Percentiles rank a stretch among this genome's conserved stretches.
phyloP scores from a whole-genome alignment of 345 rosid genomes.

The Tarenaya hassleriana region DNA sequence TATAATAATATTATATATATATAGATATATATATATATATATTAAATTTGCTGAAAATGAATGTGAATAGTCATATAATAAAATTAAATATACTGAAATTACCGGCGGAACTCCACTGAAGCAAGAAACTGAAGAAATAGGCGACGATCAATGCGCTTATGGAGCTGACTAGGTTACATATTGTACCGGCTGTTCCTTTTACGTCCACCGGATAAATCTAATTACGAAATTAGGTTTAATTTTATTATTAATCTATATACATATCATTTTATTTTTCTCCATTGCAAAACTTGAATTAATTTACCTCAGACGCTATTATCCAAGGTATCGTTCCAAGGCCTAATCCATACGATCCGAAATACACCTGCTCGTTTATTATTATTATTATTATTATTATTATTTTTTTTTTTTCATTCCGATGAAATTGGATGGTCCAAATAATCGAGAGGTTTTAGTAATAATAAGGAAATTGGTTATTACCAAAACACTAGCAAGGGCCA shows the following conservation, averaged over 20 bases:
- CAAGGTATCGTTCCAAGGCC: constrained; percentile 46
- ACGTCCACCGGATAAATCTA: constrained; percentile 52
- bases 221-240: background rate
- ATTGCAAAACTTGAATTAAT: background rate
- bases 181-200: constrained; percentile 53
- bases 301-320: constrained; percentile 39
- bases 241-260: background rate
- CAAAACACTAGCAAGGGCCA: constrained; percentile 29
- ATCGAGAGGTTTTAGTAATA: constrained; percentile 20
- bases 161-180: constrained; percentile 40
- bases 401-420: background rate
- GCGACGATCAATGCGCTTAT: constrained; percentile 44
- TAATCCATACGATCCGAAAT: constrained; percentile 31
- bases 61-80: too few relatives aligned
- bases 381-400: too few relatives aligned
- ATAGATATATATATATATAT: too few relatives aligned
- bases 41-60: too few relatives aligned
- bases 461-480: constrained; percentile 24
- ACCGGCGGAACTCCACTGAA: constrained; percentile 57
- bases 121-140: constrained; percentile 36
- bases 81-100: background rate
- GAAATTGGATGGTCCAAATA: background rate
- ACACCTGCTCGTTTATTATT: constrained; percentile 15
- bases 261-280: background rate
- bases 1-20: too few relatives aligned